Percentiles rank a stretch among this genome's conserved stretches.
These are phyloP conservation scores for Rubia yunnanensis DNA, from an alignment of 257 asterid species.

Conservation along the genomic window DNA sequence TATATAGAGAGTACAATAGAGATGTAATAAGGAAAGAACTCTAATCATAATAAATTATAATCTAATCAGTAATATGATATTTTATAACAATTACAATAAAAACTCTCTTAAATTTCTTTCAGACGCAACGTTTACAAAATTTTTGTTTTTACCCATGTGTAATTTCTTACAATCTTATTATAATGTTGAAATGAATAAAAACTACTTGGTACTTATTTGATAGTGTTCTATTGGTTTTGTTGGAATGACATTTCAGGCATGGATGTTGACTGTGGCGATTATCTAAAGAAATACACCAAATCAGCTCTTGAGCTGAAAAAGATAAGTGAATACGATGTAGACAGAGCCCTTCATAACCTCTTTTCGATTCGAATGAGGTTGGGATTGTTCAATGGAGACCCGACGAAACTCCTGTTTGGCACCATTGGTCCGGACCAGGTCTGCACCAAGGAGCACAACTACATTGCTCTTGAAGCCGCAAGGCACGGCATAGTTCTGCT, in stretches of 20 bases:
- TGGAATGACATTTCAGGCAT: constrained; percentile 40
- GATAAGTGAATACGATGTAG: constrained; percentile 32
- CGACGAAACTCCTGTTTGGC: constrained; percentile 35
- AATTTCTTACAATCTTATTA: background rate
- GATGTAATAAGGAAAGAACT: no score
- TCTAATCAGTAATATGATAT: no score
- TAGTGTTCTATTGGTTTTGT: no score
- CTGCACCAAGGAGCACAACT: constrained; percentile 55
- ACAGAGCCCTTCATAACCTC: constrained; percentile 78
- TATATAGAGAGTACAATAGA: no score
- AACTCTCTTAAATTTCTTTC: no score
- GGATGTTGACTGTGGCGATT: constrained; percentile 77
- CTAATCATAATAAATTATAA: no score
- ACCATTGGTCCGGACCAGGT: constrained; percentile 45
- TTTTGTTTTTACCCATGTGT: background rate
- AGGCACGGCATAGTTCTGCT: constrained; percentile 71
- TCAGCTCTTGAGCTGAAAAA: constrained; percentile 56
- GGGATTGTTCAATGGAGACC: constrained; percentile 69
- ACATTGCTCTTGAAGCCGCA: constrained; percentile 71
- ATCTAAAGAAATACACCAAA: constrained; percentile 52
- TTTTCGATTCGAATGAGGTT: constrained; percentile 71
- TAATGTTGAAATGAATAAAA: no score
- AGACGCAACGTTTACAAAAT: no score
- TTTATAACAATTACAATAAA: no score
- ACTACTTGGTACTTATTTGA: no score